These are phyloP conservation scores for Hypericum androsaemum DNA, from an alignment of 345 rosid species.

Conservation along the genomic window DNA sequence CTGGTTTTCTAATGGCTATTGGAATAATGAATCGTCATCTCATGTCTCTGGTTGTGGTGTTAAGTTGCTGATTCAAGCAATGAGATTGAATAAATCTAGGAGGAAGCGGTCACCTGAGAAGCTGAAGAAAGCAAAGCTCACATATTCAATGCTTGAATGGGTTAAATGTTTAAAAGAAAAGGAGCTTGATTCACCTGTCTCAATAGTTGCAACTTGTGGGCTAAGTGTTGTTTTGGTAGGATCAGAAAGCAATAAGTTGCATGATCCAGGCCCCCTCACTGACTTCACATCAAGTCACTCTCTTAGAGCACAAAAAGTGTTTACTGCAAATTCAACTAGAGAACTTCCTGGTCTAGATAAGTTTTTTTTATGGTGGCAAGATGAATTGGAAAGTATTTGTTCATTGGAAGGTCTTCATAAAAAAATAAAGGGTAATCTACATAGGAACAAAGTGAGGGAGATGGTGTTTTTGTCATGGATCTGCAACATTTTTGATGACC, in stretches of 20 bases:
- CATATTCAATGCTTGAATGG: constrained; percentile 71
- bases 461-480: too few species aligned
- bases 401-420: too few species aligned
- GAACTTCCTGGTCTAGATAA: constrained; percentile 73
- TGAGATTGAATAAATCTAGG: constrained; percentile 37
- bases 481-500: too few species aligned
- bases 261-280: constrained; percentile 19
- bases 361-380: too few species aligned
- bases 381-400: too few species aligned
- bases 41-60: constrained; percentile 20
- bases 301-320: constrained; percentile 27
- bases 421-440: too few species aligned
- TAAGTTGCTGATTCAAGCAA: constrained; percentile 22
- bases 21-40: constrained; percentile 16
- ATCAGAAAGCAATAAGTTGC: constrained; percentile 36
- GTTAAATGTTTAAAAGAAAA: constrained; percentile 67
- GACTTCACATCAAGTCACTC: constrained; percentile 19
- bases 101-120: constrained; percentile 55
- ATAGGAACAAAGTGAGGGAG: too few species aligned
- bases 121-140: constrained; percentile 40
- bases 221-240: constrained; percentile 79
- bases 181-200: constrained; percentile 83
- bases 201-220: constrained; percentile 92
- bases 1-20: too few species aligned
- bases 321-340: constrained; percentile 30